Conservation (phyloP, 768 basidiomycete genomes). For the Naganishia antarctica region DNA sequence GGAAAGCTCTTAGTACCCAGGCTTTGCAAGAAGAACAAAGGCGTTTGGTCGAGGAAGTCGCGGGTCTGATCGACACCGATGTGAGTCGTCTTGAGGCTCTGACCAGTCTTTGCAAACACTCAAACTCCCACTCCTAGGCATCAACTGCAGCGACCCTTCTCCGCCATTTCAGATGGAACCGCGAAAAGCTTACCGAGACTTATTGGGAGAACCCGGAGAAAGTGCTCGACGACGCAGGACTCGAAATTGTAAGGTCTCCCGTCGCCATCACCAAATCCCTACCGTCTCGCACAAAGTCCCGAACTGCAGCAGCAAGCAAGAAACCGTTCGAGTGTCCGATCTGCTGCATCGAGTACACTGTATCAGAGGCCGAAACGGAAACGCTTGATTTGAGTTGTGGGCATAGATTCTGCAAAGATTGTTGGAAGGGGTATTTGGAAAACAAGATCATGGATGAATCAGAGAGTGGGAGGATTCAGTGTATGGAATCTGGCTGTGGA, state of each 20-base stretch:
- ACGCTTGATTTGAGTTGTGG: constrained; percentile 72
- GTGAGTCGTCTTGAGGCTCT: constrained; percentile 55
- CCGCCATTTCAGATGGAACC: constrained; percentile 86
- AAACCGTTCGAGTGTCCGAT: constrained; percentile 81
- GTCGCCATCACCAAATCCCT: constrained; percentile 47
- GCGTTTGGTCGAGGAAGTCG: constrained; percentile 76
- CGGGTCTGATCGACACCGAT: constrained; percentile 79
- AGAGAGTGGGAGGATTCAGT: constrained; percentile 51
- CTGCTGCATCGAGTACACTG: constrained; percentile 63
- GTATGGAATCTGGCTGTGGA: constrained; percentile 52
- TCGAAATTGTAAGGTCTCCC: constrained; percentile 53
- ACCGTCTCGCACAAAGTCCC: constrained; percentile 37
- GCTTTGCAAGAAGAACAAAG: constrained; percentile 75
- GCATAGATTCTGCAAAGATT: constrained; percentile 75
- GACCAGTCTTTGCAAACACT: constrained; percentile 6
- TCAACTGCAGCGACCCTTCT: constrained; percentile 71
- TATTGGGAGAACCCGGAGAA: constrained; percentile 86
- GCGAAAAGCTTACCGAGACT: constrained; percentile 88
- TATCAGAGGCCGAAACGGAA: constrained; percentile 59
- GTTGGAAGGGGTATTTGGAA: constrained; percentile 74
- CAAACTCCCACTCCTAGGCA: constrained; percentile 51
- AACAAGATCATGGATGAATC: constrained; percentile 70
- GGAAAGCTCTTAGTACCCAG: constrained; percentile 64
- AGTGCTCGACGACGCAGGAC: constrained; percentile 70
- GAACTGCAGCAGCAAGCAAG: constrained; percentile 13